phyloP scores from a whole-genome alignment of 495 filamentous ascomycete genomes.

The Rhypophila decipiens region DNA sequence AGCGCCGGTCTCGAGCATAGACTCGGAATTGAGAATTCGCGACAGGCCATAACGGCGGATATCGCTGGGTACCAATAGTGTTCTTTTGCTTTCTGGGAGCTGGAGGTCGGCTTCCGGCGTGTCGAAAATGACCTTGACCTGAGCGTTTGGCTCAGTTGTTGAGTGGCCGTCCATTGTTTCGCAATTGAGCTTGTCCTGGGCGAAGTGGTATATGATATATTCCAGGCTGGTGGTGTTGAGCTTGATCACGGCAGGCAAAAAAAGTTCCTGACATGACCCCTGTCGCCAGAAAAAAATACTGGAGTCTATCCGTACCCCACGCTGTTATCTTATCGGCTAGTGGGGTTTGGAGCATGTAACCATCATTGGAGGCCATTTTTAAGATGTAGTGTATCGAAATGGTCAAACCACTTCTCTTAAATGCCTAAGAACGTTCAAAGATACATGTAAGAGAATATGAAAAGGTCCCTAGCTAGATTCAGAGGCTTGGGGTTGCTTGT shows the following conservation, averaged over 20 bases:
- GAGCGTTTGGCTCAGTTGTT: slow-evolving; percentile 19
- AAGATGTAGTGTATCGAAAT: no score
- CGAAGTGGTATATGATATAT: not conserved
- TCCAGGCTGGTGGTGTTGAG: not conserved
- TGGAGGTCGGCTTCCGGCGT: slow-evolving; percentile 52
- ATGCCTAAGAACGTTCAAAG: no score
- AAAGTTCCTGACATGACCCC: slow-evolving; percentile 4
- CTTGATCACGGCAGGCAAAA: not conserved
- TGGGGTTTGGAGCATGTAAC: slow-evolving; percentile 21
- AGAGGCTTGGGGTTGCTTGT: no score
- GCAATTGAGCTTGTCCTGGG: not conserved
- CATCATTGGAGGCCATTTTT: no score
- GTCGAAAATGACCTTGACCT: slow-evolving; percentile 51
- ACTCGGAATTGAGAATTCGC: slow-evolving; percentile 79
- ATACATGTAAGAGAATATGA: no score
- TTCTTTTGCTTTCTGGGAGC: slow-evolving; percentile 47
- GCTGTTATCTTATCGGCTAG: slow-evolving; percentile 24
- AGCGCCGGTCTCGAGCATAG: slow-evolving; percentile 68
- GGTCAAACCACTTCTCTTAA: no score
- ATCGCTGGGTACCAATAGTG: slow-evolving; percentile 56
- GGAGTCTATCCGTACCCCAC: no score
- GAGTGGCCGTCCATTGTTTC: slow-evolving; percentile 22
- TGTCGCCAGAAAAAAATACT: no score
- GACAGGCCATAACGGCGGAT: slow-evolving; percentile 87
- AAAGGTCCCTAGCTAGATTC: no score